Base-by-base conservation (phyloP, 2,329 filamentous ascomycete species). In the Hyphodiscus sp. region DNA sequence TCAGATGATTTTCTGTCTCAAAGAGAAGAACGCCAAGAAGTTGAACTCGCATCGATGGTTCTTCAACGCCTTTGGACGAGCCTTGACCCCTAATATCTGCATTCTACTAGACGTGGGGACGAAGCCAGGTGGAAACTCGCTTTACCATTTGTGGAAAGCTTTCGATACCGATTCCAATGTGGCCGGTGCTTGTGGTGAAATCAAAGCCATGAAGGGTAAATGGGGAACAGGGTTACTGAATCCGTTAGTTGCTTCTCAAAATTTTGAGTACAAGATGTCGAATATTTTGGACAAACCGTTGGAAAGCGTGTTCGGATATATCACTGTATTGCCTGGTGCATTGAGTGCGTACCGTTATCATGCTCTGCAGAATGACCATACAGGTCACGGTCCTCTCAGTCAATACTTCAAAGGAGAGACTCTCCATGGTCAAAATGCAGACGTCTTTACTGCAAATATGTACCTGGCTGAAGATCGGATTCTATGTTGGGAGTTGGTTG, bases 351-450 rank as follows among this genome's bases (percentile, higher is more conserved):
- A 99, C 69, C 83, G 95, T 43, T 99, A 95, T 70, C 89, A 96
- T 63, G 94, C 94, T 1, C 74, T 99, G 58, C 94, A 99, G 67
- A 99, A 99, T 65, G 94, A 99, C 67, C 87, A 92, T 66, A 96
- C 89, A 8, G 95, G 94, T 0, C 91, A 96, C 67, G 94, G 94
- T 0, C 94, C 94, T 0, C 75, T 99, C 48, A 96, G 91, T 68
- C 94, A 97, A 72, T 99, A 99, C 70, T 99, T 99, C 82, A 97
- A 97, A 76, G 95, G 95, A 60, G 94, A 99, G 71, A 97, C 92
- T 1, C 76, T 99, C 23, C 94, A 97, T 66, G 94, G 94, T 15
- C 89, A 95, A 63, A 90, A 96, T 68, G 94, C 95, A 10, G 92
- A 96, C 69, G 91, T 97, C 2, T 97, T 97, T 67, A 96, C 92